Base-by-base conservation (phyloP, 2,329 filamentous ascomycete species). In the Xylaria sp. region DNA sequence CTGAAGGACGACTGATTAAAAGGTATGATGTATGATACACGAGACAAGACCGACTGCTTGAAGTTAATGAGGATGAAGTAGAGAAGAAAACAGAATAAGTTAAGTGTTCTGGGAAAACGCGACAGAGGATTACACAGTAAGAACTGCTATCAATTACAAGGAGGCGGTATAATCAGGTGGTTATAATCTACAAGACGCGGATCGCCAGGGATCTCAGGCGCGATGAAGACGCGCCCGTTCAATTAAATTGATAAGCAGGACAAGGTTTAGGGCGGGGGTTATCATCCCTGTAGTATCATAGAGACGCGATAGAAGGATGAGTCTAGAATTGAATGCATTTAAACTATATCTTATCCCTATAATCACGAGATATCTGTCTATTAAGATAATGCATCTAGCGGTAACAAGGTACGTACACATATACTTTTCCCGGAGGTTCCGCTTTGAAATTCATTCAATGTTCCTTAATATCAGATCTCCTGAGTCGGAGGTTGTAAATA, bases 161-260 rank as follows among this genome's bases (percentile, higher is more conserved):
- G 37, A 53, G 25, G 23, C 19, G 31, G 49, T 25, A 5, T 14
- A n/a, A n/a, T n/a, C n/a, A n/a, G n/a, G n/a, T n/a, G n/a, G n/a
- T n/a, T n/a, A n/a, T n/a, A 51, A 23, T 28, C 8, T 33, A 42
- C n/a, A 53, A 58, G 21, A 61, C 57, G 58, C 58, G 57, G 49
- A 50, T 35, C 12, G 12, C 33, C 25, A 8, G 31, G 57, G 9
- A 45, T 8, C 23, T 31, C 47, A 31, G 25, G 37, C 60, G 60
- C 60, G 60, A 57, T 47, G 33, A 38, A 55, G 46, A 60, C 61
- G 61, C 61, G 61, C 40, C 33, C 52, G 40, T 40, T 40, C 33
- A 0, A n/a, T 37, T 59, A 37, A 63, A 60, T 46, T 60, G 56
- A 63, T 55, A 47, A 19, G 35, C 6, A 14, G 3, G 12, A 15